These are phyloP conservation scores for Pisolithus thermaeus DNA, from an alignment of 1,284 basidiomycete species.

Conservation along the genomic window DNA sequence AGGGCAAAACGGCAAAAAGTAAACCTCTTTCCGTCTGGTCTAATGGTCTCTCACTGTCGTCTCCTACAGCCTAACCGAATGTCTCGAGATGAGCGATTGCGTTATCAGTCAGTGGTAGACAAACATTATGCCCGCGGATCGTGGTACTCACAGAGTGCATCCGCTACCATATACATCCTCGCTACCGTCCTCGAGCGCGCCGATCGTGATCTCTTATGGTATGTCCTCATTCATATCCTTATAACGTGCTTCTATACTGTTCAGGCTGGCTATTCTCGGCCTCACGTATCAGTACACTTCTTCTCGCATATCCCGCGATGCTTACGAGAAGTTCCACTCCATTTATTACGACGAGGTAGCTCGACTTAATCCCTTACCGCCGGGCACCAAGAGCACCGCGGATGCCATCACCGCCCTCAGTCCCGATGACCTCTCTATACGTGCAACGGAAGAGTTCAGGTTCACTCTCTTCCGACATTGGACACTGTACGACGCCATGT, in stretches of 20 bases:
- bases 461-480: conserved; percentile 97
- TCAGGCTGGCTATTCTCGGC: conserved; percentile 89
- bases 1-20: conserved; percentile 45
- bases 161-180: conserved; percentile 86
- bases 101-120: conserved; percentile 58
- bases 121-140: conserved; percentile 87
- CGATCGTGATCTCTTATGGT: conserved; percentile 94
- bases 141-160: conserved; percentile 85
- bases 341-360: conserved; percentile 87
- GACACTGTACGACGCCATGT: conserved; percentile 97
- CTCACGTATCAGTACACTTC: conserved; percentile 91
- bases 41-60: conserved; percentile 7
- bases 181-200: conserved; percentile 85
- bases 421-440: conserved; percentile 78
- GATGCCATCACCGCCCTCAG: conserved; percentile 49
- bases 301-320: conserved; percentile 80
- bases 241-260: neutral
- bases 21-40: conserved; percentile 22
- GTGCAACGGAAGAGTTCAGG: conserved; percentile 80
- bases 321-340: conserved; percentile 77
- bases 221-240: conserved; percentile 6
- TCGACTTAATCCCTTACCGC: conserved; percentile 69
- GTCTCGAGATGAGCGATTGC: conserved; percentile 64
- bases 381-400: conserved; percentile 30
- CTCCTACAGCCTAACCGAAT: conserved; percentile 39